Evolutionary conservation across 805 yeast species (phyloP), one percentile per base, ranked within the genome.

Genomic region (Saccharomycopsis sp.): DNA sequence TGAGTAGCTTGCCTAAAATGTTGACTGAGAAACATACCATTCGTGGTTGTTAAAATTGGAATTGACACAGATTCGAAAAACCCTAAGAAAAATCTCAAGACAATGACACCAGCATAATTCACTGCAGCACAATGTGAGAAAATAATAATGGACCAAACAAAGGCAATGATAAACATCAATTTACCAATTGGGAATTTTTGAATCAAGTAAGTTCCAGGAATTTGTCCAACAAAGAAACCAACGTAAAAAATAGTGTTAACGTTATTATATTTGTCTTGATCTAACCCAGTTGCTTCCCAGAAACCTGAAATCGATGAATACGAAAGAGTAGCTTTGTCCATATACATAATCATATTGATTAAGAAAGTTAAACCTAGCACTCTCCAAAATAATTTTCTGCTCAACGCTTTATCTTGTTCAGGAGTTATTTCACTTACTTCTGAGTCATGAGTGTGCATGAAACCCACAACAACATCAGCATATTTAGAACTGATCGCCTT

Each of bases 1-100:
- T 77, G 75, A 26, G 72, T 64, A 1, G 72, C 65, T 17, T 76
- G 75, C 49, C 77, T 51, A 9, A 9, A 31, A 14, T 31, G 35
- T 20, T 31, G 35, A 31, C 35, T 63, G 55, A 11, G 66, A 61
- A 1, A 74, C 72, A 43, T 74, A 61, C 53, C 74, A 75, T 59
- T 62, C 1, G 79, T 73, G 39, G 66, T 64, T 46, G 70, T 68
- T 40, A 75, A 53, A 22, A 65, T 56, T 20, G 77, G 74, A 3
- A 68, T 54, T 14, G 69, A 71, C 41, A 65, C 63, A 34, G 71
- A 55, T 55, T 72, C 78, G 11, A 67, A 66, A 43, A 75, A 62
- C 2, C 79, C 79, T 44, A 73, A 34, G 1, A 59, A 53, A 44
- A 61, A 59, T 41, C 65, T 44, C 26, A 59, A 48, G 7, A 49